Evolutionary conservation across 305 asterid genomes (phyloP).

Genomic region (Striga hermonthica): DNA sequence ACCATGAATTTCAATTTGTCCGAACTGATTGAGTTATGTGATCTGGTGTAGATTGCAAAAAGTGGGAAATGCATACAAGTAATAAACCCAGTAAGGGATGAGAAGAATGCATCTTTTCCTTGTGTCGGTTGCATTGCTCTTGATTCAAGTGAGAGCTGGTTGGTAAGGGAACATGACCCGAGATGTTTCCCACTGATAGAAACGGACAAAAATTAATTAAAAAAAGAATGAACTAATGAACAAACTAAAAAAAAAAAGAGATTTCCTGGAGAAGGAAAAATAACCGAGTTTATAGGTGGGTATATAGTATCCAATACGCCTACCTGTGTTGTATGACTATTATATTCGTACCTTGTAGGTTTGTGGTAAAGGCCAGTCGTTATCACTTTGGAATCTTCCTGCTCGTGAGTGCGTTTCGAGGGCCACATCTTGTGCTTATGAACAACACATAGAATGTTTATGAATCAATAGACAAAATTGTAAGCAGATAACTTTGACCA

Average conservation of each 20-base stretch:
- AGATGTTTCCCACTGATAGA: too few species aligned
- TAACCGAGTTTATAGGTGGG: too few species aligned
- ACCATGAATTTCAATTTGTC: slow-evolving; percentile 21
- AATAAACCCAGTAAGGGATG: slow-evolving; percentile 53
- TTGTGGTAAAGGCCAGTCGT: slow-evolving; percentile 78
- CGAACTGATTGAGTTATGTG: slow-evolving; percentile 31
- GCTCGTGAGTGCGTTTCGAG: slow-evolving; percentile 72
- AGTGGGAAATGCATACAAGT: slow-evolving; percentile 82
- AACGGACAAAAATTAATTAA: too few species aligned
- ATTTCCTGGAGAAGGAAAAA: slow-evolving; percentile 22
- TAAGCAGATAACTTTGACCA: too few species aligned
- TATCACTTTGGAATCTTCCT: slow-evolving; percentile 87
- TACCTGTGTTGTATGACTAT: neutral
- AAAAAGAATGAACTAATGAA: too few species aligned
- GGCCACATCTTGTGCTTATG: slow-evolving; percentile 47
- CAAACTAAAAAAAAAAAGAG: too few species aligned
- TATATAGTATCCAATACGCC: neutral
- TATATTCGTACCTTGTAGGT: slow-evolving; percentile 46
- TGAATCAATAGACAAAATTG: too few species aligned
- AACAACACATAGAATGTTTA: too few species aligned
- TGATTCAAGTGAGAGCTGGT: slow-evolving; percentile 95
- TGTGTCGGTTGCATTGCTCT: slow-evolving; percentile 77
- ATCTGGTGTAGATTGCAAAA: slow-evolving; percentile 62
- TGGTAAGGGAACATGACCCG: slow-evolving; percentile 60
- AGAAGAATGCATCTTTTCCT: slow-evolving; percentile 45